Percentiles rank a stretch among this genome's conserved stretches.
These are phyloP conservation scores for Forsythia suspensa DNA, from an alignment of 257 asterid genomes.

Conservation along the genomic window DNA sequence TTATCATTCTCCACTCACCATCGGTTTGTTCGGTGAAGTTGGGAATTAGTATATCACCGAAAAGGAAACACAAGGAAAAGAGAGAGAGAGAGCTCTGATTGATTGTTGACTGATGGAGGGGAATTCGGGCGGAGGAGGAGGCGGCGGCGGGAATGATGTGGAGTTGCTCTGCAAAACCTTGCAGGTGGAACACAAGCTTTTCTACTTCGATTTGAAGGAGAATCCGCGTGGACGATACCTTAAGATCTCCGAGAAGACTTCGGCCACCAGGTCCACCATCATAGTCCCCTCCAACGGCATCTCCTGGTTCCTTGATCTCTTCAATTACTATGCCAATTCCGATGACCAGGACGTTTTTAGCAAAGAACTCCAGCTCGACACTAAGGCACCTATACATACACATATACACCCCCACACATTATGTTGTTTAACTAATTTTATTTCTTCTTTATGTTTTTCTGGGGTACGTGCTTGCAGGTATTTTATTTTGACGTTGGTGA, in stretches of 20 bases:
- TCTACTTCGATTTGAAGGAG: conserved; percentile 97
- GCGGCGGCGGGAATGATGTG: conserved; percentile 78
- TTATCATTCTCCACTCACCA: background rate
- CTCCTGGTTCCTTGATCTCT: conserved; percentile 96
- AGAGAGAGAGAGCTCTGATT: background rate
- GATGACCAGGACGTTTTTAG: conserved; percentile 77
- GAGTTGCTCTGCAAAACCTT: conserved; percentile 87
- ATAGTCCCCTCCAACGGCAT: conserved; percentile 90
- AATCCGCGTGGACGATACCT: conserved; percentile 95
- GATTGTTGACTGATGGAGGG: conserved; percentile 61
- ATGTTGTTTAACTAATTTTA: background rate
- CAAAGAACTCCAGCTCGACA: conserved; percentile 94
- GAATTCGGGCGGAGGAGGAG: conserved; percentile 51
- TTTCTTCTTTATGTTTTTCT: conserved; percentile 18
- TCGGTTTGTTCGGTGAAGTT: background rate
- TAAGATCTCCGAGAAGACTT: conserved; percentile 95
- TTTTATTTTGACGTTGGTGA: conserved; percentile 95
- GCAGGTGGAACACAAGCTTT: conserved; percentile 96
- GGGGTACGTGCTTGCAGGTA: conserved; percentile 48
- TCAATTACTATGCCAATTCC: conserved; percentile 90
- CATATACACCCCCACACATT: background rate
- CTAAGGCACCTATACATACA: conserved; percentile 58
- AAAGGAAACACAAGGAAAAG: background rate
- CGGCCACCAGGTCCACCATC: conserved; percentile 95
- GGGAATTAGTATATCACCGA: background rate